Conservation (phyloP, 2,329 filamentous ascomycete species). For the Paracorniculantispora psalliotae region DNA sequence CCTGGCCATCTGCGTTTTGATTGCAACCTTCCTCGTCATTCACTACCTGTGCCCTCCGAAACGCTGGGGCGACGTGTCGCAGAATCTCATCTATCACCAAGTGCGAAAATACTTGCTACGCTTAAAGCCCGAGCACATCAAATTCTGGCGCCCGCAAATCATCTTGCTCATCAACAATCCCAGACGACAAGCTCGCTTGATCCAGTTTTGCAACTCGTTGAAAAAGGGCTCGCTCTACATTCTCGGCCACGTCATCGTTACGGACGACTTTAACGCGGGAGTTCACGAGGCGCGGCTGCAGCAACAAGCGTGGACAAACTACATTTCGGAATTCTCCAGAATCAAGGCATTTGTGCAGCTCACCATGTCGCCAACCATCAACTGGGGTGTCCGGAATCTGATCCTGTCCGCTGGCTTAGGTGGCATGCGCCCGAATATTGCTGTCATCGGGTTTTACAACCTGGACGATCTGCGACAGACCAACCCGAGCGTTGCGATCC, state of each 20-base stretch:
- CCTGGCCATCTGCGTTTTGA: constrained; percentile 65
- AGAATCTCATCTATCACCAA: constrained; percentile 80
- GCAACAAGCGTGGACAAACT: constrained; percentile 77
- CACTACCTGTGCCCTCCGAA: constrained; percentile 84
- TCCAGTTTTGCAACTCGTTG: constrained; percentile 86
- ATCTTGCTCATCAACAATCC: constrained; percentile 79
- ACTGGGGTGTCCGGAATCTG: constrained; percentile 80
- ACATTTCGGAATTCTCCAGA: constrained; percentile 73
- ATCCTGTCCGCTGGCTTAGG: constrained; percentile 77
- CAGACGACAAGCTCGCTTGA: constrained; percentile 73
- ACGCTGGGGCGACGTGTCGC: constrained; percentile 84
- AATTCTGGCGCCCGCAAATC: constrained; percentile 89
- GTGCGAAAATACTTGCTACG: constrained; percentile 82
- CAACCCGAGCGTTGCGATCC: constrained; percentile 50
- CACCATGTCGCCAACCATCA: constrained; percentile 73
- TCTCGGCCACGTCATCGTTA: constrained; percentile 82
- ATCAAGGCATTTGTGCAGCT: constrained; percentile 90
- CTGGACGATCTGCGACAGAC: constrained; percentile 68
- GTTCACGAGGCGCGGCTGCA: constrained; percentile 78
- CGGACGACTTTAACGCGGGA: constrained; percentile 71
- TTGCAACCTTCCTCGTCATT: constrained; percentile 76
- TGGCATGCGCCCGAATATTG: constrained; percentile 86
- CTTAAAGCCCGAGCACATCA: constrained; percentile 83
- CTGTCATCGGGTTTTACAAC: constrained; percentile 74
- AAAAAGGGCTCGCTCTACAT: constrained; percentile 86